Base-by-base conservation (phyloP, 306 rosid species). In the Quercus dentata region DNA sequence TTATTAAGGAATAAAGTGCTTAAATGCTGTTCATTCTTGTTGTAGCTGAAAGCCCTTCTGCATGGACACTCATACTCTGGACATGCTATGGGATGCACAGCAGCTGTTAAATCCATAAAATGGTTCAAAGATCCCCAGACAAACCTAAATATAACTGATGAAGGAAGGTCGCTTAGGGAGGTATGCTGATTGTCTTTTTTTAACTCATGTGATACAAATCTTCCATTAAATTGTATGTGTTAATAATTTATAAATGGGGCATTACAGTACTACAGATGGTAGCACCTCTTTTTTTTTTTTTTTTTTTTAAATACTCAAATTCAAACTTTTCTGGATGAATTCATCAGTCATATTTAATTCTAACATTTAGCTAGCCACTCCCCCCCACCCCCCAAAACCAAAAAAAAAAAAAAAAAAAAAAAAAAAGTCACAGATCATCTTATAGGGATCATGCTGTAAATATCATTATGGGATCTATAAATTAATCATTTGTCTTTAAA, bases 51-150 rank as follows among this genome's bases (percentile, higher is more conserved):
- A 82, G 99, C 99, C 67, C 99, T 95, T 74, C 82, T 95, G 89
- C 99, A 95, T 56, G 99, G 99, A 35, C 99, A 95, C 83, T 95
- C 97, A 62, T 95, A 92, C 79, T 20, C 98, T 56, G 99, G 92
- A 71, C 99, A 95, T 88, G 96, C 96, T 57, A 81, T 95, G 84
- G 99, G 99, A 69, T 95, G 99, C 86, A 87, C 94, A 73, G 97
- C 98, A 62, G 94, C 98, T 73, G 91, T 82, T 28, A 91, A 92
- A 81, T 86, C 99, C 78, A 92, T 92, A 80, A 85, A 87, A 74
- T 91, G 97, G 99, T 95, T 95, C 78, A 95, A 90, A 83, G 94
- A 90, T 83, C 89, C 98, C 44, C 83, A 75, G 75, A 87, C 87
- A 81, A 95, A 92, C 87, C 78, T 82, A 49, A 95, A 95, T 81